Conservation (phyloP, 257 asterid species). For the Nicotiana undulata region DNA sequence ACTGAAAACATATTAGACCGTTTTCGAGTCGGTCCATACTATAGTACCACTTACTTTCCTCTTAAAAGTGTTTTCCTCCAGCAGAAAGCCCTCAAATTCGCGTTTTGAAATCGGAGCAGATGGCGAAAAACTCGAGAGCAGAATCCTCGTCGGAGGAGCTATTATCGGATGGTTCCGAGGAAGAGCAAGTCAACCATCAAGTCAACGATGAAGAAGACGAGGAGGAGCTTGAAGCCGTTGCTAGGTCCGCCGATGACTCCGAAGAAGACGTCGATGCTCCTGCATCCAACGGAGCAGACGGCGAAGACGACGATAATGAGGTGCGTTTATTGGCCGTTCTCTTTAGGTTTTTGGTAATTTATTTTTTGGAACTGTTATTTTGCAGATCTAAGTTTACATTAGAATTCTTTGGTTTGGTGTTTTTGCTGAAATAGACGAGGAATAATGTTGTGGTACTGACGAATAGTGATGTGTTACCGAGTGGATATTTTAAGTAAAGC, state of each 20-base stretch:
- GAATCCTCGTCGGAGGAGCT: conserved; percentile 54
- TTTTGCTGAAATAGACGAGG: neutral
- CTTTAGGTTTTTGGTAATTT: neutral
- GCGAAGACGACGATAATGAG: conserved; percentile 62
- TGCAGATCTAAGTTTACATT: conserved; percentile 19
- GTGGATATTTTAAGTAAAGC: neutral
- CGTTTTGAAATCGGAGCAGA: conserved; percentile 34
- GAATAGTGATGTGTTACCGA: neutral
- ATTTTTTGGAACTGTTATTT: neutral
- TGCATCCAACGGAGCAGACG: conserved; percentile 25
- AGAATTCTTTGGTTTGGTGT: neutral
- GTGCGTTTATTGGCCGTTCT: conserved; percentile 12
- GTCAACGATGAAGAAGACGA: conserved; percentile 73
- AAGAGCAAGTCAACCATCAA: conserved; percentile 42
- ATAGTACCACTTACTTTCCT: neutral
- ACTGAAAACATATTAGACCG: neutral
- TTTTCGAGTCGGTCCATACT: neutral
- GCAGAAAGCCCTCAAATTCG: conserved; percentile 19
- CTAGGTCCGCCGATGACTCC: conserved; percentile 69
- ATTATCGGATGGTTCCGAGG: conserved; percentile 19
- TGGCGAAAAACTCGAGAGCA: conserved; percentile 29
- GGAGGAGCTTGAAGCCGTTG: conserved; percentile 95
- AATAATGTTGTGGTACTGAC: neutral
- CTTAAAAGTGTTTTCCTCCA: neutral
- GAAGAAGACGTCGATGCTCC: conserved; percentile 53